Base-by-base conservation (phyloP, 1,284 basidiomycete genomes). In the Marasmius sp. region DNA sequence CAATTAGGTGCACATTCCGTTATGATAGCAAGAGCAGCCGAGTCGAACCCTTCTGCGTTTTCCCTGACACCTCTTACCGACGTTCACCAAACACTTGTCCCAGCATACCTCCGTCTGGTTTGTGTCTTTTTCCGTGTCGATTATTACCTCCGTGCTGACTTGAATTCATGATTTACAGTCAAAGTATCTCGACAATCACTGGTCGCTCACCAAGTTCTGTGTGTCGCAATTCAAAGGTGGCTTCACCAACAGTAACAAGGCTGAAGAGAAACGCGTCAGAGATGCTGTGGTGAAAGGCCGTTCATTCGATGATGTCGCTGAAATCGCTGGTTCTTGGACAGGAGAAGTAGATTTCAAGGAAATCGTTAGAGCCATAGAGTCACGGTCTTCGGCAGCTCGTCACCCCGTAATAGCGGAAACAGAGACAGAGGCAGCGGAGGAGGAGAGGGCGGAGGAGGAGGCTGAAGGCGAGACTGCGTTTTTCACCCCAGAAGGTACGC, bases 21-120 rank as follows among this genome's bases (percentile, higher is more conserved):
- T 37, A 99, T 99, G 97, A 92, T 99, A 49, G 97, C 97, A 7
- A 90, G 95, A 12, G 94, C 91, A 0, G 96, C 96, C 7, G 97
- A 99, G 76, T 77, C 89, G 9, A 99, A 99, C 73, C 94, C 95
- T 0, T 90, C 92, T 0, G 91, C 94, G 69, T 99, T 99, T 77
- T 85, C 87, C 1, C 74, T 82, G 0, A 81, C 74, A 0, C 92
- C 93, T 4, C 79, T 93, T 3, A 72, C 79, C 6, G 91, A 94
- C 68, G 81, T 93, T 1, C 86, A 92, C 65, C 78, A 77, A 39
- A 88, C 86, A 2, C 81, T 97, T 33, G 79, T 91, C 41, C 94
- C 95, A 1, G 77, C 85, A 5, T 93, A 93, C 69, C 73, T 97
- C 57, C 87, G 91, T 55, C 74, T 95, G 67, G 89, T 94, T 27